These are phyloP conservation scores for Aspergillus quadricinctus DNA, from an alignment of 2,329 filamentous ascomycete genomes.

Conservation along the genomic window DNA sequence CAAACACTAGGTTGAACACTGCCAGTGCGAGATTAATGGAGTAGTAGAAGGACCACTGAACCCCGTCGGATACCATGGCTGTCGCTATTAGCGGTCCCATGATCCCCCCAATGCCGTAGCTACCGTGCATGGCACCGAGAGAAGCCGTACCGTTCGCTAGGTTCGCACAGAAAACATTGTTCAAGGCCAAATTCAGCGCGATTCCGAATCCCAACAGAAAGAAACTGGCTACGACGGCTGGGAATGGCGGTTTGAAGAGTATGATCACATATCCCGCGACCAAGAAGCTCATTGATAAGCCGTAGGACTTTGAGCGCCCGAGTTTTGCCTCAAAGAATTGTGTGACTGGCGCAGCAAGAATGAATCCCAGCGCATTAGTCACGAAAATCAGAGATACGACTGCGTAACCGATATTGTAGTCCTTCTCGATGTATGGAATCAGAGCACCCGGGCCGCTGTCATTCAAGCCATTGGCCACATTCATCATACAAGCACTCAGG, in stretches of 20 bases:
- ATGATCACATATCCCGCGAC: constrained; percentile 61
- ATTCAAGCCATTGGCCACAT: constrained; percentile 66
- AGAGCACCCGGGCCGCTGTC: constrained; percentile 73
- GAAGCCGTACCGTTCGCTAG: constrained; percentile 49
- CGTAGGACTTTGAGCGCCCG: constrained; percentile 62
- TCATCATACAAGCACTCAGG: constrained; percentile 59
- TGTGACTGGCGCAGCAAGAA: constrained; percentile 66
- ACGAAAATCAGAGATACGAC: constrained; percentile 80
- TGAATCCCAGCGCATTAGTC: constrained; percentile 71
- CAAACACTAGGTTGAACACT: constrained; percentile 53
- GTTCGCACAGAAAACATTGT: constrained; percentile 55
- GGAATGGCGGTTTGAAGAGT: constrained; percentile 65
- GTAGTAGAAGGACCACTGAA: constrained; percentile 70
- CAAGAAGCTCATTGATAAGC: constrained; percentile 55
- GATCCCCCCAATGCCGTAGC: constrained; percentile 57
- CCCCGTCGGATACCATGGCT: constrained; percentile 58
- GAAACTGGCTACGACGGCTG: constrained; percentile 62
- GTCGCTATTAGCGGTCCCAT: constrained; percentile 70
- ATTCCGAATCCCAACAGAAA: constrained; percentile 59
- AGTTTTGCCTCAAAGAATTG: constrained; percentile 59
- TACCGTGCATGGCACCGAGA: constrained; percentile 37
- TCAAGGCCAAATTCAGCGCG: constrained; percentile 50
- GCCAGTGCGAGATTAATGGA: constrained; percentile 59
- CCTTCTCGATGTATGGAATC: constrained; percentile 74
- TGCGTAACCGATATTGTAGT: constrained; percentile 72